phyloP scores from a whole-genome alignment of 495 filamentous ascomycete species.

The Xylaria longipes region DNA sequence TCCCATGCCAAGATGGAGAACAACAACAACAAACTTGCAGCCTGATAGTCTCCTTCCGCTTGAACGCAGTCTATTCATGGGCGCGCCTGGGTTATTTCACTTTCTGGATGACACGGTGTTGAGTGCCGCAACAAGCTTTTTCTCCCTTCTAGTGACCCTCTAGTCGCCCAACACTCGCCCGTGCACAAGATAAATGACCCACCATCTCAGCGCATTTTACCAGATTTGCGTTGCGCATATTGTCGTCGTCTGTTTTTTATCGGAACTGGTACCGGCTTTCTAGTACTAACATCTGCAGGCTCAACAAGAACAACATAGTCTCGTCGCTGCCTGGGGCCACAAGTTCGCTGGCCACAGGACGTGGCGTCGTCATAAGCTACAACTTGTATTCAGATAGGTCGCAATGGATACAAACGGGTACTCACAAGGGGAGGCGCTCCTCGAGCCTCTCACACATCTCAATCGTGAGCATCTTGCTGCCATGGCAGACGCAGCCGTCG shows the following conservation, averaged over 20 bases:
- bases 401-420: slow-evolving; percentile 43
- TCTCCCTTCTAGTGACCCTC: slow-evolving; percentile 5
- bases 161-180: slow-evolving; percentile 7
- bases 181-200: slow-evolving; percentile 3
- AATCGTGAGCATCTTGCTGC: slow-evolving; percentile 40
- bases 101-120: slow-evolving; percentile 1
- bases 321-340: neutral
- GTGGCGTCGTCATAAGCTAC: slow-evolving; percentile 32
- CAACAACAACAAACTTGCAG: neutral
- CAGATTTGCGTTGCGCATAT: neutral
- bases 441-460: slow-evolving; percentile 42
- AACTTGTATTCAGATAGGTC: slow-evolving; percentile 27
- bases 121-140: neutral
- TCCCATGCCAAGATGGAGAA: neutral
- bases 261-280: neutral
- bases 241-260: neutral
- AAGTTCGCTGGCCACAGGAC: slow-evolving; percentile 24
- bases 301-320: slow-evolving; percentile 1
- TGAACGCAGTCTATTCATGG: neutral
- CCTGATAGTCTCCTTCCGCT: slow-evolving; percentile 2
- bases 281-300: slow-evolving; percentile 19
- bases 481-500: slow-evolving; percentile 53
- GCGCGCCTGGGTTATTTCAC: neutral
- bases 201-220: neutral
- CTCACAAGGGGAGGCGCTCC: slow-evolving; percentile 39